These are phyloP conservation scores for Camelina sativa DNA, from an alignment of 345 rosid species.

Conservation along the genomic window DNA sequence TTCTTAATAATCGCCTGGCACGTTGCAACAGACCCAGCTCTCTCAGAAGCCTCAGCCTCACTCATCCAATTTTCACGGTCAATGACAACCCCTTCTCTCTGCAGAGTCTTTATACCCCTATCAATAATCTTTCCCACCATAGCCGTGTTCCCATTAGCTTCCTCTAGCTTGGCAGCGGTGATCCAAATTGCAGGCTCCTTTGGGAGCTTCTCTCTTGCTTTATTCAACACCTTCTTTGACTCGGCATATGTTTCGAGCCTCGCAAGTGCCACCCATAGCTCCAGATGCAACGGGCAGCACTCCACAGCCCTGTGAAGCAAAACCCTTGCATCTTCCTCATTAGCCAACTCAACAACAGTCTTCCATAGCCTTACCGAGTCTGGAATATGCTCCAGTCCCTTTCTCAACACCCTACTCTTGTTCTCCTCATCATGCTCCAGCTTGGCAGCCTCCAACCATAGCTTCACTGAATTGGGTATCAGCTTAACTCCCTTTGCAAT, in stretches of 20 bases:
- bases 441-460: slow-evolving; percentile 37
- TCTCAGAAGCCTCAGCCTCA: slow-evolving; percentile 3
- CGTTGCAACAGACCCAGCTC: not conserved
- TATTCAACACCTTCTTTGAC: slow-evolving; percentile 2
- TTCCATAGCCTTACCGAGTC: not conserved
- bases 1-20: not conserved
- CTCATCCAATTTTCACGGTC: not conserved
- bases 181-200: not conserved
- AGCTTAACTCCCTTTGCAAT: slow-evolving; percentile 83
- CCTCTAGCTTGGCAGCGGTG: not conserved
- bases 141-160: not conserved
- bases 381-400: not conserved
- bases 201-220: not conserved
- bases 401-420: not conserved
- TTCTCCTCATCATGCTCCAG: slow-evolving; percentile 1
- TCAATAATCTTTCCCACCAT: not conserved
- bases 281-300: not conserved
- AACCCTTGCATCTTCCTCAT: not conserved
- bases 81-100: not conserved
- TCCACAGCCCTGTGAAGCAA: slow-evolving; percentile 3
- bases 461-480: slow-evolving; percentile 89
- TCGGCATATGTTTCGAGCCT: not conserved
- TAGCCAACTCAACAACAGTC: not conserved
- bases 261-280: slow-evolving; percentile 2
- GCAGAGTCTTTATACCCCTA: not conserved